Base-by-base conservation (phyloP, 2,329 filamentous ascomycete species). In the Stagonosporopsis cucurbitacearum region DNA sequence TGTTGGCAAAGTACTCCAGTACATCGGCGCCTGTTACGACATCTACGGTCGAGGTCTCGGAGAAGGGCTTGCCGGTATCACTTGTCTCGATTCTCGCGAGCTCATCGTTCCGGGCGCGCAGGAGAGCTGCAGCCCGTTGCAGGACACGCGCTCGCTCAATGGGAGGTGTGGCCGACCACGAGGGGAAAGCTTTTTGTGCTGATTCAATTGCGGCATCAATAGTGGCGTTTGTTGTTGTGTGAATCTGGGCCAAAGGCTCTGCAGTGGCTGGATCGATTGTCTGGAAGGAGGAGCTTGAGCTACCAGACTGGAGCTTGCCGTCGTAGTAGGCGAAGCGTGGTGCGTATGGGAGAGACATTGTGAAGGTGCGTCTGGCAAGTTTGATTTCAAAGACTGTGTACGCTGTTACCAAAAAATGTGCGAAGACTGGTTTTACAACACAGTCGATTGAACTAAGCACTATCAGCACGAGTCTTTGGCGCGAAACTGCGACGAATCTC, bases 11-110 rank as follows among this genome's bases (percentile, higher is more conserved):
- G 79, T 92, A 96, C 74, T 95, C 91, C 57, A 96, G 82, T 26
- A 93, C 90, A 74, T 96, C 92, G 22, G 89, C 90, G 43, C 92
- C 91, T 0, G 91, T 95, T 37, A 88, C 84, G 20, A 96, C 82
- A 71, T 96, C 92, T 25, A 96, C 91, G 0, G 88, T 87, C 49
- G 88, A 90, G 3, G 92, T 96, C 77, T 96, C 92, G 3, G 88
- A 89, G 76, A 84, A 94, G 7, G 92, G 86, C 75, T 96, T 96
- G 71, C 92, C 92, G 0, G 92, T 96, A 75, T 96, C 92, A 68
- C 88, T 81, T 2, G 91, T 96, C 78, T 96, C 92, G 52, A 91
- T 80, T 53, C 82, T 83, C 46, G 92, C 92, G 37, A 96, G 87
- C 53, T 87, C 86, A 69, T 96, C 89, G 75, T 96, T 96, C 61